A percentile compares a stretch with the other conserved stretches of the same genome.
Evolutionary conservation across 768 basidiomycete species (phyloP).

Genomic region (Dendrothele bispora): DNA sequence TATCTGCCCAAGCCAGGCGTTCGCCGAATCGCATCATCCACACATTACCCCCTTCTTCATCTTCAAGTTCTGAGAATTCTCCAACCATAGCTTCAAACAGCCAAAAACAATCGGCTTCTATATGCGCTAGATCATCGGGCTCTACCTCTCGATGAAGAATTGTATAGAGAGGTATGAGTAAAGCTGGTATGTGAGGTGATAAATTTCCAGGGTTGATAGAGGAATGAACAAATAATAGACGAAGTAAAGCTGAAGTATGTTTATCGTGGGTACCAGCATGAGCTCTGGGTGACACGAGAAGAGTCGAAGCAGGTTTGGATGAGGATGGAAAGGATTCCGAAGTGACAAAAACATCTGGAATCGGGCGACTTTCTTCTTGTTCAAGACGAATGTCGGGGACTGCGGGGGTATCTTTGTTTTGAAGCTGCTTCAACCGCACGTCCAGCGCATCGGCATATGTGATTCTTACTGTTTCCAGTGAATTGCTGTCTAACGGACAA

Average conservation of each 20-base stretch:
- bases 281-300: constrained; percentile 47
- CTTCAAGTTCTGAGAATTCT: constrained; percentile 74
- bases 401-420: constrained; percentile 15
- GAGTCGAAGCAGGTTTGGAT: constrained; percentile 32
- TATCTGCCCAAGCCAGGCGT: constrained; percentile 60
- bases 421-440: constrained; percentile 38
- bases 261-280: constrained; percentile 51
- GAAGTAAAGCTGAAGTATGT: constrained; percentile 64
- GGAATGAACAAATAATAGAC: constrained; percentile 71
- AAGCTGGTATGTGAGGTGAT: constrained; percentile 66
- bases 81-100: constrained; percentile 72
- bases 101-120: constrained; percentile 85
- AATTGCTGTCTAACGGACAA: constrained; percentile 53
- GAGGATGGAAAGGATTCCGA: background rate
- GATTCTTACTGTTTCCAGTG: constrained; percentile 48
- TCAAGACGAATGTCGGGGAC: constrained; percentile 45
- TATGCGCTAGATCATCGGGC: constrained; percentile 58
- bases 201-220: constrained; percentile 70
- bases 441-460: constrained; percentile 54
- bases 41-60: constrained; percentile 56
- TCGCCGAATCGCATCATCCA: constrained; percentile 69
- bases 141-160: constrained; percentile 63
- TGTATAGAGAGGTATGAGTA: constrained; percentile 69
- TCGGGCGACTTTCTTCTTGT: constrained; percentile 10
- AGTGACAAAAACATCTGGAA: constrained; percentile 1